Evolutionary conservation across 148 eudicot genomes (phyloP).

Genomic region (Rhododendron molle): DNA sequence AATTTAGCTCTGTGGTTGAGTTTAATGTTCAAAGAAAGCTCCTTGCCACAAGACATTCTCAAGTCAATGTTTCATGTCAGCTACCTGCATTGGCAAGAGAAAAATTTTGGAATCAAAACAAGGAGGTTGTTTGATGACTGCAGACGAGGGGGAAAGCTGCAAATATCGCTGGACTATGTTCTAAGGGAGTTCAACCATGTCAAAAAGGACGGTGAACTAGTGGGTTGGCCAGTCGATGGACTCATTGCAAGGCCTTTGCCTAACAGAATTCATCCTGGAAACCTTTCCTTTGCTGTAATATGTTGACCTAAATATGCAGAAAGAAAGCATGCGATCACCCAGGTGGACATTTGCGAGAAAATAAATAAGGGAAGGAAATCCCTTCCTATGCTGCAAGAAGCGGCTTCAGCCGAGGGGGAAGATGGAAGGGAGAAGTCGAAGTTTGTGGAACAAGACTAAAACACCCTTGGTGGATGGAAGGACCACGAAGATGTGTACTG

Average conservation of each 20-base stretch:
- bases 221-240: conserved; percentile 77
- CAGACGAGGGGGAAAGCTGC: conserved; percentile 72
- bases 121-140: conserved; percentile 55
- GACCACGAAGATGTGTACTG: not conserved
- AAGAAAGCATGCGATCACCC: not conserved
- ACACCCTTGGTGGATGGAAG: not conserved
- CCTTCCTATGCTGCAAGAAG: too few species aligned
- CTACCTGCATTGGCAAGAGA: conserved; percentile 88
- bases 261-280: conserved; percentile 44
- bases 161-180: conserved; percentile 70
- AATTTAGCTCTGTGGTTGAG: not conserved
- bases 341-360: too few species aligned
- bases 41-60: conserved; percentile 75
- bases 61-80: conserved; percentile 75
- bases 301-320: conserved; percentile 12
- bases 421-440: not conserved
- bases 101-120: conserved; percentile 63
- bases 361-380: not conserved
- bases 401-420: too few species aligned
- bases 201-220: conserved; percentile 63
- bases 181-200: conserved; percentile 69
- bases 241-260: conserved; percentile 86
- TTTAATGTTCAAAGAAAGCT: conserved; percentile 68
- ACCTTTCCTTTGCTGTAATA: conserved; percentile 22
- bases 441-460: not conserved